These are phyloP conservation scores for Escallonia herrerae DNA, from an alignment of 129 eudicot genomes.

Conservation along the genomic window DNA sequence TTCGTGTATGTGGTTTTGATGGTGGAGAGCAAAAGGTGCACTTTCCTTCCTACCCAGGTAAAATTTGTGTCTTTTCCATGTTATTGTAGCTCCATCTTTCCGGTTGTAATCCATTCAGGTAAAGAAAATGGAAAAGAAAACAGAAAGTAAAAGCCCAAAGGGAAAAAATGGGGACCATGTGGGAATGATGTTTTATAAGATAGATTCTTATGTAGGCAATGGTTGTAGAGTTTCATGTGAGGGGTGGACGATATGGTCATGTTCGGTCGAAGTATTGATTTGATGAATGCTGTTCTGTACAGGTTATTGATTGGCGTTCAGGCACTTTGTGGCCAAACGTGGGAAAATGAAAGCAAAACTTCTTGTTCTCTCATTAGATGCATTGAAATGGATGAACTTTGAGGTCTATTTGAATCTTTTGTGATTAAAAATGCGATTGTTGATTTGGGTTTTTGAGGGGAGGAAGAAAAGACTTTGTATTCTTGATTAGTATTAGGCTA, in stretches of 20 bases:
- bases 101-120: slow-evolving; percentile 14
- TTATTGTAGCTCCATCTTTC: slow-evolving; percentile 15
- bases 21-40: slow-evolving; percentile 33
- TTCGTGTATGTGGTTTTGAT: slow-evolving; percentile 25
- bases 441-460: slow-evolving; percentile 55
- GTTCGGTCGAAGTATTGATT: neutral
- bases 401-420: neutral
- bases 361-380: slow-evolving; percentile 9
- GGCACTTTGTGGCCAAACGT: slow-evolving; percentile 14
- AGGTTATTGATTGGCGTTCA: slow-evolving; percentile 26
- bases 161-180: neutral
- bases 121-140: neutral
- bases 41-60: slow-evolving; percentile 57
- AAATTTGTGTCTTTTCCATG: slow-evolving; percentile 12
- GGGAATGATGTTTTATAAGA: neutral
- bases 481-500: slow-evolving; percentile 6
- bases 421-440: slow-evolving; percentile 33
- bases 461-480: slow-evolving; percentile 34
- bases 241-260: neutral
- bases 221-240: neutral
- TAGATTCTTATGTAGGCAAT: neutral
- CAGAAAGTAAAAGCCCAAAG: neutral
- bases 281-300: slow-evolving; percentile 1
- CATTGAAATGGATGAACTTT: slow-evolving; percentile 4
- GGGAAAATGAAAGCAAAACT: slow-evolving; percentile 10